Evolutionary conservation across 1,139 yeast species (phyloP).

Genomic region (Blastobotrys proliferans): DNA sequence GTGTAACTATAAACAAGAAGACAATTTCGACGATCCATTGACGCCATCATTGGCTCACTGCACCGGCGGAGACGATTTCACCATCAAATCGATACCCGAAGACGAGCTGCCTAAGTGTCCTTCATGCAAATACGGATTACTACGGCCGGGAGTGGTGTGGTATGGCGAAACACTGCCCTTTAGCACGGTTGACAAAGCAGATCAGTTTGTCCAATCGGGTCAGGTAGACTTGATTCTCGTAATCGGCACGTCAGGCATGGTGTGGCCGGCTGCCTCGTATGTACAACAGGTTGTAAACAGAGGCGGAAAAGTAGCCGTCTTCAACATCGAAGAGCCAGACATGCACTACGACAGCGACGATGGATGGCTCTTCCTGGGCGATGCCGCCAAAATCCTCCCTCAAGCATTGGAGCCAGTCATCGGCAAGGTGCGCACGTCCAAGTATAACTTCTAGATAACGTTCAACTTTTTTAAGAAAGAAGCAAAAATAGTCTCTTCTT

Average conservation of each 20-base stretch:
- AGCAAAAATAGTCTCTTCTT: background rate
- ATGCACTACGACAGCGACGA: constrained; percentile 31
- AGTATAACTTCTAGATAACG: constrained; percentile 1
- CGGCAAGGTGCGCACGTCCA: constrained; percentile 23
- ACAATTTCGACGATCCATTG: constrained; percentile 58
- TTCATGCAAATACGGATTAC: constrained; percentile 51
- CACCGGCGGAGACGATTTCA: constrained; percentile 8
- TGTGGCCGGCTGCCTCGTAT: constrained; percentile 90
- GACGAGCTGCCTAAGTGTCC: constrained; percentile 75
- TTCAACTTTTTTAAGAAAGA: background rate
- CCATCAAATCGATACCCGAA: constrained; percentile 35
- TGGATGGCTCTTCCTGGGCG: constrained; percentile 75
- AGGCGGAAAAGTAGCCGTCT: constrained; percentile 82
- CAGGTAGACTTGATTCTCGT: constrained; percentile 71
- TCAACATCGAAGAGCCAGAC: constrained; percentile 54
- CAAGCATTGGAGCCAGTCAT: constrained; percentile 51
- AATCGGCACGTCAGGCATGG: constrained; percentile 79
- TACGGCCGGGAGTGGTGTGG: constrained; percentile 92
- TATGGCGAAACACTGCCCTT: constrained; percentile 81
- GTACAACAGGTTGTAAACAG: constrained; percentile 67
- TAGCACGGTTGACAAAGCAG: constrained; percentile 58
- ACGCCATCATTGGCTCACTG: constrained; percentile 47
- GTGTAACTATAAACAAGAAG: constrained; percentile 57
- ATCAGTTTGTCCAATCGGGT: constrained; percentile 57
- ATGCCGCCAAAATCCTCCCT: constrained; percentile 71